Evolutionary conservation across 306 rosid genomes (phyloP).

Genomic region (Ammopiptanthus mongolicus): DNA sequence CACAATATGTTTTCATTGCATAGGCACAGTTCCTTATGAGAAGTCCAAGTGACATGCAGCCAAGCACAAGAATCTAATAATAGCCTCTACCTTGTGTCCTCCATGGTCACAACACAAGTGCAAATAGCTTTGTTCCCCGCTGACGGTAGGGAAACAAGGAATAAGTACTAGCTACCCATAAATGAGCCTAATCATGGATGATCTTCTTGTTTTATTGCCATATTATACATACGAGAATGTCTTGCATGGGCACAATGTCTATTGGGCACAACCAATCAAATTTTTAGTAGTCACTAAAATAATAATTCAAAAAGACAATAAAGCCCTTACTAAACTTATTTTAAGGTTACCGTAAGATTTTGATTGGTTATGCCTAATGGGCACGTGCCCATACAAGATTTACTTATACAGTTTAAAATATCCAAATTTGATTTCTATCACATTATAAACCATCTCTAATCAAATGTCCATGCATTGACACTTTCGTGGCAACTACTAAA

Average conservation of each 20-base stretch:
- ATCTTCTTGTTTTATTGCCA: background rate
- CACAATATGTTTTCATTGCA: too few relatives aligned
- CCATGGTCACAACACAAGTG: background rate
- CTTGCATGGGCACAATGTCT: too few relatives aligned
- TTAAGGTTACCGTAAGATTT: too few relatives aligned
- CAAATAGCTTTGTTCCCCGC: too few relatives aligned
- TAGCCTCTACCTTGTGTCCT: background rate
- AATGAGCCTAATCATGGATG: background rate
- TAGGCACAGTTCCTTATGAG: background rate
- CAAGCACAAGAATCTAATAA: background rate
- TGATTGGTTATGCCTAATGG: too few relatives aligned
- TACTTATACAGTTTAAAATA: background rate
- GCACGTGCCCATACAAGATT: too few relatives aligned
- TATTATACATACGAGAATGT: too few relatives aligned
- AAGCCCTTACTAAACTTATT: too few relatives aligned
- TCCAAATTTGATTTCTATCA: background rate
- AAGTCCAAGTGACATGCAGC: constrained; percentile 2
- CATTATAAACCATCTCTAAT: background rate
- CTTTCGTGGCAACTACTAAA: constrained; percentile 3
- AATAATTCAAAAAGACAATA: too few relatives aligned
- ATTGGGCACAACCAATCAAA: too few relatives aligned
- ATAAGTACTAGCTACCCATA: background rate
- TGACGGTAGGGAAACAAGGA: background rate
- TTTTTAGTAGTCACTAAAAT: too few relatives aligned
- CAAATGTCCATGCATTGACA: background rate